Percentiles rank a stretch among this genome's conserved stretches.
These are phyloP conservation scores for Saccharomyces cerevisiae DNA, from an alignment of 805 yeast species.

Conservation along the genomic window DNA sequence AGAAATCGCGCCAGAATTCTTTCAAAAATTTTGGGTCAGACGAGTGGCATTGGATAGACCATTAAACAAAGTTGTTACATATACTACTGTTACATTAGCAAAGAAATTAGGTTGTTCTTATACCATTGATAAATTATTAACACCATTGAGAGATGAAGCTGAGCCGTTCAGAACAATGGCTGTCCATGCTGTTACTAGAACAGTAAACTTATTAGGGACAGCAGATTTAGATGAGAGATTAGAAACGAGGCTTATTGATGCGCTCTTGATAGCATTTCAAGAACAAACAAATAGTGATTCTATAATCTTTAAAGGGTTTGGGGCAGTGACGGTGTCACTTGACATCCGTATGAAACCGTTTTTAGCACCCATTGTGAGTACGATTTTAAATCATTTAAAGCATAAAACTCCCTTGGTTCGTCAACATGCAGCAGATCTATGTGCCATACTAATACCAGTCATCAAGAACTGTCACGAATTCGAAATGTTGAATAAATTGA, in stretches of 20 bases:
- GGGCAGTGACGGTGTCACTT: conserved; percentile 51
- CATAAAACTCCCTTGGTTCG: conserved; percentile 66
- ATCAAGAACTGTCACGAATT: conserved; percentile 58
- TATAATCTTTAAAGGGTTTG: conserved; percentile 53
- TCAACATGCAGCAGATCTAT: conserved; percentile 76
- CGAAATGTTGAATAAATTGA: conserved; percentile 55
- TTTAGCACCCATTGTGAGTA: conserved; percentile 61
- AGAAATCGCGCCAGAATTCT: conserved; percentile 53
- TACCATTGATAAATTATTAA: conserved; percentile 49
- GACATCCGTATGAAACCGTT: conserved; percentile 63
- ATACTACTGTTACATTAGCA: conserved; percentile 62
- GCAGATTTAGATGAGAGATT: conserved; percentile 54
- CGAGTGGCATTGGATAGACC: conserved; percentile 65
- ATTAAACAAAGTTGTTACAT: conserved; percentile 52
- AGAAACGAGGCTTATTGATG: conserved; percentile 69
- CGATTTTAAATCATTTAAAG: conserved; percentile 62
- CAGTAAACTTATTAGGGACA: conserved; percentile 43
- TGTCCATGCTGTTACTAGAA: conserved; percentile 55
- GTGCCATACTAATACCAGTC: conserved; percentile 57
- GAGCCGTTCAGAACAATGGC: conserved; percentile 76
- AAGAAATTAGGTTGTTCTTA: conserved; percentile 56
- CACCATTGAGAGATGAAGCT: conserved; percentile 67
- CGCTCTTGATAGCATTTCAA: conserved; percentile 71
- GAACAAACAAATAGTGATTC: conserved; percentile 57
- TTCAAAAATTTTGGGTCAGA: conserved; percentile 73